phyloP scores from a whole-genome alignment of 2,329 filamentous ascomycete species.

The Epichloe sibirici region DNA sequence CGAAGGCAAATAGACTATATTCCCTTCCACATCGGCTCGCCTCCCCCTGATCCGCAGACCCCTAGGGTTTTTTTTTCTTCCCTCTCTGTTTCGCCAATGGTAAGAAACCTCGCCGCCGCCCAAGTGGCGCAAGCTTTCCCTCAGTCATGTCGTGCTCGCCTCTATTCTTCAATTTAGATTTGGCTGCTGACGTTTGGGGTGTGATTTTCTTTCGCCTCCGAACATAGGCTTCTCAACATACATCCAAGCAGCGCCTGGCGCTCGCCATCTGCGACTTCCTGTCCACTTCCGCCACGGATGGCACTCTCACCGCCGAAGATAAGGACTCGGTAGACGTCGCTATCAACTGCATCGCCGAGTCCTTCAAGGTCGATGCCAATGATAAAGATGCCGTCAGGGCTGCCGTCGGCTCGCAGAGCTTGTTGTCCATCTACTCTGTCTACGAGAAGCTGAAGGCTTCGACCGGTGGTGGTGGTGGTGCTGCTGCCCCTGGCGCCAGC shows the following conservation, averaged over 20 bases:
- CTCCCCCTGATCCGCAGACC: not conserved
- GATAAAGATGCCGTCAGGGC: constrained; percentile 61
- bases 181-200: no score
- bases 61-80: not conserved
- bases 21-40: not conserved
- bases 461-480: constrained; percentile 22
- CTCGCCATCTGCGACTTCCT: constrained; percentile 97
- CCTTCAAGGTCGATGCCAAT: constrained; percentile 85
- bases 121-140: no score
- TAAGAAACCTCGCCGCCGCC: not conserved
- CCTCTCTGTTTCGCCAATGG: not conserved
- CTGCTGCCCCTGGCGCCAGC: constrained; percentile 21
- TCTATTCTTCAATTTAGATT: not conserved
- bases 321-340: constrained; percentile 90
- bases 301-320: constrained; percentile 78
- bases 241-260: constrained; percentile 72
- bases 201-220: not conserved
- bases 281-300: constrained; percentile 69
- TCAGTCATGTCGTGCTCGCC: not conserved
- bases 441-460: constrained; percentile 83
- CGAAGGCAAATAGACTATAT: not conserved
- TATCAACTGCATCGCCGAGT: constrained; percentile 84
- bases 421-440: constrained; percentile 84
- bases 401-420: constrained; percentile 74
- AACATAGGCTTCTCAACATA: constrained; percentile 25